Evolutionary conservation across 345 rosid genomes (phyloP).

Genomic region (Laguncularia racemosa): DNA sequence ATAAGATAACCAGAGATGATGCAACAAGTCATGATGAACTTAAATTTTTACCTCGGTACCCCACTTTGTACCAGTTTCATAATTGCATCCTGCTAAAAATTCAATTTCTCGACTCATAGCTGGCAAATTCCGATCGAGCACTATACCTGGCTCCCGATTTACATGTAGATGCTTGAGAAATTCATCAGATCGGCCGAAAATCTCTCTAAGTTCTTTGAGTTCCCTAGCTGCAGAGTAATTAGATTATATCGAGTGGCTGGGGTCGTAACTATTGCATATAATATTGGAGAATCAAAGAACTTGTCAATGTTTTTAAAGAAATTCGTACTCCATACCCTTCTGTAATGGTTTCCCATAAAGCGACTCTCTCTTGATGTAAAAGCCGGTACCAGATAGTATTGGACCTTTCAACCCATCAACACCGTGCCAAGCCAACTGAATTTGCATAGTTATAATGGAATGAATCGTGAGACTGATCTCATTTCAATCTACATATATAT

Average conservation of each 20-base stretch:
- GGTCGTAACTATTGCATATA: no score
- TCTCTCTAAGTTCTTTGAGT: slow-evolving; percentile 4
- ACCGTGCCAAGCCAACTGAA: slow-evolving; percentile 15
- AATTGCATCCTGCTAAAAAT: slow-evolving; percentile 23
- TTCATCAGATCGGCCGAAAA: slow-evolving; percentile 26
- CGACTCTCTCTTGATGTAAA: slow-evolving; percentile 35
- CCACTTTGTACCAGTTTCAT: slow-evolving; percentile 34
- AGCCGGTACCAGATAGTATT: slow-evolving; percentile 27
- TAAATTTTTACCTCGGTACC: slow-evolving; percentile 42
- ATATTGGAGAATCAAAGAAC: no score
- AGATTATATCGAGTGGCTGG: not conserved
- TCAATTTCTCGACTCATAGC: slow-evolving; percentile 28
- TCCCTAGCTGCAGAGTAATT: slow-evolving; percentile 9
- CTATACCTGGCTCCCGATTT: slow-evolving; percentile 1
- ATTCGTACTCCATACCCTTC: slow-evolving; percentile 7
- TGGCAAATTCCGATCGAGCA: slow-evolving; percentile 3
- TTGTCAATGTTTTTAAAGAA: no score
- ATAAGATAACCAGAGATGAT: not conserved
- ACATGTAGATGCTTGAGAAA: slow-evolving; percentile 23
- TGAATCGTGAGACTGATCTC: not conserved
- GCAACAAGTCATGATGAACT: not conserved
- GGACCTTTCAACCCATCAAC: slow-evolving; percentile 37
- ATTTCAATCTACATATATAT: not conserved
- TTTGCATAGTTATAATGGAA: not conserved
- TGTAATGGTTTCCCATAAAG: slow-evolving; percentile 5